Conservation (phyloP, 768 basidiomycete genomes). For the Cystofilobasidium ferigula region DNA sequence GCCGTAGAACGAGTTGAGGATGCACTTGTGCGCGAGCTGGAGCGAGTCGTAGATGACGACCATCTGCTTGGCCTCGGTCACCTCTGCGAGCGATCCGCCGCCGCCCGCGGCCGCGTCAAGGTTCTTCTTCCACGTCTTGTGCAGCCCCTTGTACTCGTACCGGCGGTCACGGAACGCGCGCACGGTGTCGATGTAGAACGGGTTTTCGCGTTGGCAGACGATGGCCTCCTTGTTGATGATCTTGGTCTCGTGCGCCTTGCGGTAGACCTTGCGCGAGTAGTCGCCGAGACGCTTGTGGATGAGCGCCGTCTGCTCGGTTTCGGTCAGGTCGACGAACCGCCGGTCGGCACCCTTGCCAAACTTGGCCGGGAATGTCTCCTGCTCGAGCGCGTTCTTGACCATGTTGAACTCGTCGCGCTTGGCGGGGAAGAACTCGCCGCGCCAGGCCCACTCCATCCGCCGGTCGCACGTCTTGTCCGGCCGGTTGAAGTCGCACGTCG, state of each 20-base stretch:
- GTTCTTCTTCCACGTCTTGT: slow-evolving; percentile 99
- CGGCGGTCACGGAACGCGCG: slow-evolving; percentile 92
- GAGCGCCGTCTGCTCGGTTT: slow-evolving; percentile 77
- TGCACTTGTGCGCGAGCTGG: slow-evolving; percentile 98
- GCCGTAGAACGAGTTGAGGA: slow-evolving; percentile 98
- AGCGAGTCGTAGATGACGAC: slow-evolving; percentile 95
- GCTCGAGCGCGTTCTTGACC: slow-evolving; percentile 92
- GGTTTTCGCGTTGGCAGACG: slow-evolving; percentile 94
- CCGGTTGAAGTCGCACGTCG: slow-evolving; percentile 95
- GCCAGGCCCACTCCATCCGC: slow-evolving; percentile 92
- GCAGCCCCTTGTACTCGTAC: slow-evolving; percentile 97
- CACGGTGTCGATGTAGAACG: slow-evolving; percentile 98
- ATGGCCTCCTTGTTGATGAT: slow-evolving; percentile 87
- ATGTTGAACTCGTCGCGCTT: slow-evolving; percentile 97
- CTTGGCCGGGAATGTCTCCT: slow-evolving; percentile 80
- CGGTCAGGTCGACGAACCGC: slow-evolving; percentile 68
- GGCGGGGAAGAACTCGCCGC: slow-evolving; percentile 96
- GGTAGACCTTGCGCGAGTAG: slow-evolving; percentile 97
- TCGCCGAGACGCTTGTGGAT: slow-evolving; percentile 95
- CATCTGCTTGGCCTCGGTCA: slow-evolving; percentile 98
- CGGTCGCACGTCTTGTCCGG: slow-evolving; percentile 92
- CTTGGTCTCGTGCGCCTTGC: slow-evolving; percentile 94
- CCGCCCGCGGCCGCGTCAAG: slow-evolving; percentile 62
- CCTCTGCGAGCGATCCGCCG: slow-evolving; percentile 64
- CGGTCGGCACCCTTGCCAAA: slow-evolving; percentile 61